These are phyloP conservation scores for Thraustochytrium striatum DNA, from an alignment of 352 stramenopile genomes.

Conservation along the genomic window DNA sequence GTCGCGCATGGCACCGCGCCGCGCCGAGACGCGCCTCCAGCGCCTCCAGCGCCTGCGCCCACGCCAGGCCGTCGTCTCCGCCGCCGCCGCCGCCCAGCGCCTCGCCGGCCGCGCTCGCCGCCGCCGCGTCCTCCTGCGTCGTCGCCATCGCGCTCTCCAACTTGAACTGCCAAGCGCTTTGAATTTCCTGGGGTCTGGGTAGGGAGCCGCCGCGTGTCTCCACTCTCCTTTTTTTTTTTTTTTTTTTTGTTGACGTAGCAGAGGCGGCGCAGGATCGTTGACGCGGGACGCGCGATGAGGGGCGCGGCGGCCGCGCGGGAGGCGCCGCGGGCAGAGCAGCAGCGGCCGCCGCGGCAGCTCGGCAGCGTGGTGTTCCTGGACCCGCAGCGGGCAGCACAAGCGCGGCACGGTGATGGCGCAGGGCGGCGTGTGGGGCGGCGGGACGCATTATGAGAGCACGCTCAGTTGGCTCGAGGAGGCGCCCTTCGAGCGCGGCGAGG, in stretches of 20 bases:
- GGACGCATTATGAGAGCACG: conserved; percentile 2
- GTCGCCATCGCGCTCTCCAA: not conserved
- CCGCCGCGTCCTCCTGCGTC: not conserved
- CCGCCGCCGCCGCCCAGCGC: not conserved
- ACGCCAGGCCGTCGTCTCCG: not conserved
- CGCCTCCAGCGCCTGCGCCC: conserved; percentile 10
- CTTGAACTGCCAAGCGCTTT: not conserved
- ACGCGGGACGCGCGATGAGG: not conserved
- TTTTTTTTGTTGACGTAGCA: not conserved
- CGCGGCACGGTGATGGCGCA: conserved; percentile 2
- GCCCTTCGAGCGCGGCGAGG: not conserved
- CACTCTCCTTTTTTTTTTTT: not conserved
- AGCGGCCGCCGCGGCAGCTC: too few species aligned
- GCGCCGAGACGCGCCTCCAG: conserved; percentile 10
- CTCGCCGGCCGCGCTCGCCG: not conserved
- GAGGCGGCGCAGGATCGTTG: not conserved
- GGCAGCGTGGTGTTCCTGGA: conserved; percentile 20
- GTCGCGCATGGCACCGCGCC: not conserved
- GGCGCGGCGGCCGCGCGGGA: not conserved
- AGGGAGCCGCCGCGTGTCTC: not conserved
- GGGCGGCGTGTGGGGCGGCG: conserved; percentile 18
- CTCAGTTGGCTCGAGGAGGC: conserved; percentile 34
- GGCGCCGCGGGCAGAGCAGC: conserved; percentile 6
- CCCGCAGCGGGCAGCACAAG: conserved; percentile 2
- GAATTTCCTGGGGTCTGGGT: not conserved